Evolutionary conservation across 177 flowering plant genomes (phyloP), one percentile per base, ranked within the genome.

Genomic region (Vitis hybrid): DNA sequence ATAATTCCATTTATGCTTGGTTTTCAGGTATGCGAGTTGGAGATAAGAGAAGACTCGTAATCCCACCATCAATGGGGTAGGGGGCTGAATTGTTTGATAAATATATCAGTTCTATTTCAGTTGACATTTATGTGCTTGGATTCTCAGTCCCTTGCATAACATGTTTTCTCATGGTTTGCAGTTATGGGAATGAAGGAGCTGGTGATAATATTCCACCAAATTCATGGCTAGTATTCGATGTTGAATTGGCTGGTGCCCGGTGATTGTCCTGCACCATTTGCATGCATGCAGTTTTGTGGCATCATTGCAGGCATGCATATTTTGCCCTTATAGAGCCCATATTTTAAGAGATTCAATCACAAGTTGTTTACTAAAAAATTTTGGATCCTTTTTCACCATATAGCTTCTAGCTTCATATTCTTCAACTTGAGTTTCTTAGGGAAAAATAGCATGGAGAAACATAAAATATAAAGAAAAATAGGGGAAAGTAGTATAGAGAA

Each of bases 181-280:
- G 99, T 0, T 94, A 96, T 80, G 98, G 97, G 14, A 70, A 73
- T 45, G 60, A 79, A 72, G 86, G 91, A 64, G 86, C 82, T 70
- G 87, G 84, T 48, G 69, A 75, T 3, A 67, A 73, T 67, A 96
- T 96, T 69, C 99, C 99, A 1, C 84, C 87, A 12, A 92, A 94
- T 55, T 68, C 97, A 2, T 88, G 95, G 95, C 90, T 96, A 56
- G 74, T 82, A 60, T 96, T 96, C 68, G 97, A 93, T 70, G 98
- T 96, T 65, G 99, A 94, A 86, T 75, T 96, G 87, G 83, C 89
- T 0, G 83, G 75, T 54, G 99, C 89, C 59, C 75, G 72, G 17
- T 80, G 69, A 73, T 60, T 45, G 13, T 12, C 26, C 45, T 60
- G 66, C 62, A 34, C 6, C 40, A 34, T 5, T 34, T 34, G 40